These are phyloP conservation scores for Cadophora luteo-olivacea DNA, from an alignment of 2,329 filamentous ascomycete species.

Conservation along the genomic window DNA sequence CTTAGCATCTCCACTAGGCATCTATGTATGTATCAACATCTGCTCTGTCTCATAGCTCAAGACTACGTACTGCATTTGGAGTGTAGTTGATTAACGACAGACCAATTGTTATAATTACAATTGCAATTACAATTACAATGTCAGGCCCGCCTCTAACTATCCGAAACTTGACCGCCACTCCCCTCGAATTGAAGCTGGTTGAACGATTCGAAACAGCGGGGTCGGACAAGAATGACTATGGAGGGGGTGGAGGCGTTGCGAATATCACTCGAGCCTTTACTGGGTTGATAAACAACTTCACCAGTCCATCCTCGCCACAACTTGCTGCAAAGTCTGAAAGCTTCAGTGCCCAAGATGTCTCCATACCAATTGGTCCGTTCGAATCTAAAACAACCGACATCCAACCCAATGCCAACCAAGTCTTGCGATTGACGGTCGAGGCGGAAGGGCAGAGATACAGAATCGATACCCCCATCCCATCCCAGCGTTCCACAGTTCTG, in stretches of 20 bases:
- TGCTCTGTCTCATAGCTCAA: background rate
- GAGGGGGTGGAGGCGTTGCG: conserved; percentile 43
- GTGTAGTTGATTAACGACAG: background rate
- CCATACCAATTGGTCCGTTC: conserved; percentile 72
- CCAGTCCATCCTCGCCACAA: conserved; percentile 45
- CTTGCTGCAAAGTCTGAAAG: conserved; percentile 61
- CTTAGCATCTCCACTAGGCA: too few relatives aligned
- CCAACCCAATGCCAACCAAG: conserved; percentile 64
- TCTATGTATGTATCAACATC: background rate
- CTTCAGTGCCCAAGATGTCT: conserved; percentile 67
- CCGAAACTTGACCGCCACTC: conserved; percentile 79
- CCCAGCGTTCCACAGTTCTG: conserved; percentile 65
- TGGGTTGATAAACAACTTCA: conserved; percentile 52
- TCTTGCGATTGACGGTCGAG: conserved; percentile 77
- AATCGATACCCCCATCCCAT: conserved; percentile 73
- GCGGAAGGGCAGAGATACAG: conserved; percentile 70
- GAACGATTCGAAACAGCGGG: conserved; percentile 72
- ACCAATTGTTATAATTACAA: conserved; percentile 19
- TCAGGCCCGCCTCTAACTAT: conserved; percentile 62
- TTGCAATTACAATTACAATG: conserved; percentile 37
- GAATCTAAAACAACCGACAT: conserved; percentile 68
- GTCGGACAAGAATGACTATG: conserved; percentile 36
- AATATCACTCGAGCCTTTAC: conserved; percentile 55
- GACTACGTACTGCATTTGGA: background rate
- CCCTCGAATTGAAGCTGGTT: conserved; percentile 74